Conservation (phyloP, 306 rosid genomes). For the Malus asiatica region DNA sequence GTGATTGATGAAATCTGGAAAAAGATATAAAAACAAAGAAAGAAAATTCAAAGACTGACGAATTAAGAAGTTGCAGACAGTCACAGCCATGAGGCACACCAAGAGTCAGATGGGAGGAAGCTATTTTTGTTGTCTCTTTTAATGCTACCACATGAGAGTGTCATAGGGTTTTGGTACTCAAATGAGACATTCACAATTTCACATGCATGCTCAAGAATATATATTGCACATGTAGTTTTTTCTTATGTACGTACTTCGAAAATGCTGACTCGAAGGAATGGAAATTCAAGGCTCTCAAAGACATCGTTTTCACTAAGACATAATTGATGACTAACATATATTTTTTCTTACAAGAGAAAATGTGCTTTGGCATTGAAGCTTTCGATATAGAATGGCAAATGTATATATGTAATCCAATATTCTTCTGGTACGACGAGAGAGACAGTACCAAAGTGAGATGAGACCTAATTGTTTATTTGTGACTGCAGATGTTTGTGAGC, state of each 20-base stretch:
- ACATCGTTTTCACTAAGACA: not conserved
- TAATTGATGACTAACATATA: no score
- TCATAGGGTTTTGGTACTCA: slow-evolving; percentile 14
- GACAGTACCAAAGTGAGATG: no score
- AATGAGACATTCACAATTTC: slow-evolving; percentile 12
- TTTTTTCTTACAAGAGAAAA: no score
- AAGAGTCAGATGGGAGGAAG: not conserved
- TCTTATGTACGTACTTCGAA: not conserved
- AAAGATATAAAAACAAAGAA: not conserved
- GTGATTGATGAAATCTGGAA: not conserved
- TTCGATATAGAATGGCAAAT: no score
- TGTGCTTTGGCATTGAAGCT: no score
- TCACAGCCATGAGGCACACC: not conserved
- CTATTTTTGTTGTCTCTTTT: not conserved
- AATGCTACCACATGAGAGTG: slow-evolving; percentile 33
- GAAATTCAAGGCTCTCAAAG: not conserved
- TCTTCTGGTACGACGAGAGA: no score
- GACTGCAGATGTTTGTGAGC: not conserved
- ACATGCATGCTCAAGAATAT: slow-evolving; percentile 3
- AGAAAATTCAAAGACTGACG: not conserved
- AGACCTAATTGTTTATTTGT: no score
- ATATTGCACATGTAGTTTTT: not conserved
- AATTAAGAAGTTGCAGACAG: not conserved
- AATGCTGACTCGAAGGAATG: not conserved
- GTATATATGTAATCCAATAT: no score